Base-by-base conservation (phyloP, 2,329 filamentous ascomycete species). In the Phialophora tarda region DNA sequence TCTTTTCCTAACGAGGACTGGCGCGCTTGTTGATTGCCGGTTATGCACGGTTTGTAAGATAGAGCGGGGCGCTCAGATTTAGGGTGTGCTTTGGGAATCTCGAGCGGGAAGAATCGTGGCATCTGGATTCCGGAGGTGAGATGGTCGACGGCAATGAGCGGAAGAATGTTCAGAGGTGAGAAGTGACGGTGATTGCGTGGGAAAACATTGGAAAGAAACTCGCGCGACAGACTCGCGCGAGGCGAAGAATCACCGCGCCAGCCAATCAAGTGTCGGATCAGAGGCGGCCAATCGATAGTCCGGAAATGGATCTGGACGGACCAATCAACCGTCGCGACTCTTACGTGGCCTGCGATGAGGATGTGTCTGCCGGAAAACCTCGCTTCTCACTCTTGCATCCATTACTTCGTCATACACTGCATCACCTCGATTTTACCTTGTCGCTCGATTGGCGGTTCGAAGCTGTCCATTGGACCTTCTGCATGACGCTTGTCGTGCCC, bases 11-110 rank as follows among this genome's bases (percentile, higher is more conserved):
- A 61, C 5, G 32, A n/a, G 48, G 53, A n/a, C 30, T 28, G 53
- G n/a, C 28, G 11, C 12, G 24, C 4, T 17, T 26, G 17, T 17
- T 8, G 38, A 3, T 8, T 17, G 5, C 38, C 17, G 38, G 17
- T 4, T 32, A 64, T 64, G 62, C 62, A 64, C 6, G 47, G 48
- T 64, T 59, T 30, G 62, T 64, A 34, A 64, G 54, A 51, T 32
- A n/a, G 30, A 30, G 32, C 12, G 32, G n/a, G 21, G 41, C 44
- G 5, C 38, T 3, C 38, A 44, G 30, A 24, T 21, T 53, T 11
- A 23, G 23, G 21, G 47, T 8, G 14, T 21, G 59, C 54, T 26
- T 26, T n/a, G 47, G 41, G 11, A 4, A n/a, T n/a, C 38, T 8
- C 38, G 5, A 44, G n/a, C 23, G 23, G 11, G 48, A 28, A 34